A percentile compares a stretch with the other conserved stretches of the same genome.
These are phyloP conservation scores for Talinum fruticosum DNA, from an alignment of 148 eudicot genomes.

Conservation along the genomic window DNA sequence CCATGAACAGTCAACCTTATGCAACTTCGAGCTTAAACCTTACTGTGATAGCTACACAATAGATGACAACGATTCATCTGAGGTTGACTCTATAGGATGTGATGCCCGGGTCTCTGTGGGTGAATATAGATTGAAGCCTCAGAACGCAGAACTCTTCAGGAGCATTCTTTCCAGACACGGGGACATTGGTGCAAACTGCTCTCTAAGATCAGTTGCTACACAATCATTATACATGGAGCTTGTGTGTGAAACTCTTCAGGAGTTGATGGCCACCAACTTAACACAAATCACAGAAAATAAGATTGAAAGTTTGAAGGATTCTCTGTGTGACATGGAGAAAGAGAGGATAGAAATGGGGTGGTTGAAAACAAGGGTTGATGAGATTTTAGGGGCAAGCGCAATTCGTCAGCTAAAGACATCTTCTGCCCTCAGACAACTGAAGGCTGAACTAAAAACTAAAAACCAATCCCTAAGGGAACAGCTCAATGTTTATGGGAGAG, in stretches of 20 bases:
- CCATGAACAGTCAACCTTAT: neutral
- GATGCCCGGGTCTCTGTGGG: neutral
- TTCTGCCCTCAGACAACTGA: neutral
- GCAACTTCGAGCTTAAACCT: slow-evolving; percentile 7
- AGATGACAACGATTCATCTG: neutral
- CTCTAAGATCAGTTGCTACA: neutral
- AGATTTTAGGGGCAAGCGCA: slow-evolving; percentile 16
- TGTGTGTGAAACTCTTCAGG: slow-evolving; percentile 1
- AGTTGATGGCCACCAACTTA: neutral
- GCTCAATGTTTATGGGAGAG: neutral
- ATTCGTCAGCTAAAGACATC: neutral
- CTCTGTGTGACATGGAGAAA: slow-evolving; percentile 1
- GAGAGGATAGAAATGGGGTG: slow-evolving; percentile 11
- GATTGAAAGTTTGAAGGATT: neutral
- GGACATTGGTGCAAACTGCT: slow-evolving; percentile 18
- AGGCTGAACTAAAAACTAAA: neutral
- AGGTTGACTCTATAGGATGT: slow-evolving; percentile 11
- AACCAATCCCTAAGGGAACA: neutral
- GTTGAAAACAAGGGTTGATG: slow-evolving; percentile 16
- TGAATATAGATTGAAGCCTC: slow-evolving; percentile 16
- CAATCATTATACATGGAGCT: slow-evolving; percentile 5
- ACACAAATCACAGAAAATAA: neutral
- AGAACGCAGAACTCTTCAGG: slow-evolving; percentile 2
- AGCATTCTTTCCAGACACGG: slow-evolving; percentile 8
- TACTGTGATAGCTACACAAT: slow-evolving; percentile 10